Evolutionary conservation across 2,329 filamentous ascomycete species (phyloP).

Genomic region (Arthroderma sp.): DNA sequence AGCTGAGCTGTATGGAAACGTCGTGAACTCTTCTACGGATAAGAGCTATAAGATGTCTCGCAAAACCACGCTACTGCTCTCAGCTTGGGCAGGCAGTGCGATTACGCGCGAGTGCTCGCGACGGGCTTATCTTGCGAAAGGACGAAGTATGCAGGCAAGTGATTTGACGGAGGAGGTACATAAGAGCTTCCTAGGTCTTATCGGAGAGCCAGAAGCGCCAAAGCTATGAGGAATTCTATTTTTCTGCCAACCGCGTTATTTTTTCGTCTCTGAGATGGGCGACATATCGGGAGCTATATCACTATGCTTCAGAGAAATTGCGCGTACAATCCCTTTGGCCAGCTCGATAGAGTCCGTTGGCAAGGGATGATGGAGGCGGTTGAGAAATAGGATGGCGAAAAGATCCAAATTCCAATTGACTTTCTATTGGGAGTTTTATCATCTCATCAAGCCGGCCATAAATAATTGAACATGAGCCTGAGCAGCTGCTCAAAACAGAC

Average conservation of each 20-base stretch:
- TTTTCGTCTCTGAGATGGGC: too few species aligned
- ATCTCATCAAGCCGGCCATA: too few species aligned
- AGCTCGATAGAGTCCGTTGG: too few species aligned
- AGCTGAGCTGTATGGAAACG: conserved; percentile 25
- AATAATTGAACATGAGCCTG: too few species aligned
- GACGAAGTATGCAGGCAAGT: conserved; percentile 78
- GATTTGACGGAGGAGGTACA: conserved; percentile 89
- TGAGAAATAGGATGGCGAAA: too few species aligned
- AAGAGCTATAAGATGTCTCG: conserved; percentile 43
- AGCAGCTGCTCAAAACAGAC: too few species aligned
- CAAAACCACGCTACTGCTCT: conserved; percentile 53
- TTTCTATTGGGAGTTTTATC: too few species aligned
- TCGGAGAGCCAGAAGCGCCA: conserved; percentile 52
- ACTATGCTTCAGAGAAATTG: too few species aligned
- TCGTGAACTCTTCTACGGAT: conserved; percentile 13
- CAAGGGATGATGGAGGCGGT: too few species aligned
- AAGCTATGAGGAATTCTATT: conserved; percentile 14
- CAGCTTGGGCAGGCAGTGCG: conserved; percentile 73
- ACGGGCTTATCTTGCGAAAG: conserved; percentile 71
- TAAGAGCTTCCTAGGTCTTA: conserved; percentile 61
- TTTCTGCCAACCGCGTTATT: background rate
- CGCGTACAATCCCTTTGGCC: too few species aligned
- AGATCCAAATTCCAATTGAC: too few species aligned
- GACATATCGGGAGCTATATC: too few species aligned
- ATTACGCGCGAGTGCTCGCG: conserved; percentile 86